Conservation (phyloP, 495 filamentous ascomycete genomes). For the Xylaria palmicola region DNA sequence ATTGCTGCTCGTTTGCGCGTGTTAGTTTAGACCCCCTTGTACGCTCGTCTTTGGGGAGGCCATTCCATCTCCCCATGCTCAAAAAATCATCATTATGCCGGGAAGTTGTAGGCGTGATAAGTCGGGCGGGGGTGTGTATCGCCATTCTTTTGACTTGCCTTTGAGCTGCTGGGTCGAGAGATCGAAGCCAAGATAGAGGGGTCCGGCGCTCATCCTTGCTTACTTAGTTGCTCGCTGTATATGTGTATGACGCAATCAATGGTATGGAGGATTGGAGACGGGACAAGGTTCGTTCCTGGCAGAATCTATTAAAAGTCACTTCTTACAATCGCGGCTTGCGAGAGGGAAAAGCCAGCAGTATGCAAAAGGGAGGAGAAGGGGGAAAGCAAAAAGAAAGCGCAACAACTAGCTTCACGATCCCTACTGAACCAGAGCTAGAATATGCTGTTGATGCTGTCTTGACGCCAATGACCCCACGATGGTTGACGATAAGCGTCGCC, state of each 20-base stretch:
- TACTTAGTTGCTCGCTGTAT: neutral
- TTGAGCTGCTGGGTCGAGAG: constrained; percentile 96
- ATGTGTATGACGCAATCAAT: neutral
- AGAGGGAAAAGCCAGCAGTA: neutral
- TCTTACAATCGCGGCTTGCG: neutral
- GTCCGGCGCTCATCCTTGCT: constrained; percentile 46
- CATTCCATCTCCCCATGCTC: too few relatives aligned
- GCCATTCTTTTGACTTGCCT: constrained; percentile 50
- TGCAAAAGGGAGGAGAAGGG: neutral
- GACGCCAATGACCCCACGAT: constrained; percentile 5
- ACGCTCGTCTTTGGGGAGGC: too few relatives aligned
- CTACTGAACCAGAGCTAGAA: neutral
- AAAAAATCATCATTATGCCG: too few relatives aligned
- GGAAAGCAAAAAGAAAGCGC: neutral
- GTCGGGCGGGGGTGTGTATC: neutral
- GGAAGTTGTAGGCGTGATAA: too few relatives aligned
- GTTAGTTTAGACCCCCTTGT: neutral
- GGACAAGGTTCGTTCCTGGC: neutral
- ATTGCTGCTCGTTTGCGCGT: constrained; percentile 51
- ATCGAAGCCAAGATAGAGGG: constrained; percentile 90
- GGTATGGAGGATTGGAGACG: neutral
- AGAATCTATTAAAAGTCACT: neutral
- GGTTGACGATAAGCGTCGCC: neutral
- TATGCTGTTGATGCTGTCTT: neutral
- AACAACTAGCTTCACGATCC: neutral